Base-by-base conservation (phyloP, 2,329 filamentous ascomycete genomes). In the Trichophyton benhamiae region DNA sequence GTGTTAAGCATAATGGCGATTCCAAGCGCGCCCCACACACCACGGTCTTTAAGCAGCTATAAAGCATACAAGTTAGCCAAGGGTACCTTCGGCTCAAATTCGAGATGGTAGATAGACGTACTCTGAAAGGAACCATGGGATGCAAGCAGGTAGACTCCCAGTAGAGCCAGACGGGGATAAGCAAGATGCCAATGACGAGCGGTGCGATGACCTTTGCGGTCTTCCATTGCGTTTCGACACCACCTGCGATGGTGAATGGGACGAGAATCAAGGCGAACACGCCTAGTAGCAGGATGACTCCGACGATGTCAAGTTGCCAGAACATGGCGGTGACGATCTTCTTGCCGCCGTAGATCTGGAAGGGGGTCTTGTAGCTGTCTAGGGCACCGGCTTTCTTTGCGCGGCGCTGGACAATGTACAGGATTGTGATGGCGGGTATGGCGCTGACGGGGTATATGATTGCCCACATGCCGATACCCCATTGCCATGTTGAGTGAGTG, bases 401-500 rank as follows among this genome's bases (percentile, higher is more conserved):
- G 20, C 82, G 80, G 15, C 72, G 76, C 9, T 76, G 74, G 13
- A 83, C 79, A 44, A 82, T 67, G 58, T 73, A 70, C 0, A 87
- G 75, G 4, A 78, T 78, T 44, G 77, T 64, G 67, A 86, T 71
- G 0, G 86, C 74, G 1, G 84, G 83, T 3, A 84, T 63, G 0
- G 80, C 76, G 61, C 79, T 80, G 6, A 82, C 73, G 8, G 83
- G 80, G 66, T 82, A 85, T 58, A 85, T 82, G 64, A 86, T 80
- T 55, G 76, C 77, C 77, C 81, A 86, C 82, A 86, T 86, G 64
- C 83, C 83, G 25, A 84, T 77, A 13, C 83, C 84, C 82, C 83
- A 86, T 62, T 78, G 72, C 84, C 84, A 87, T 1, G 75, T 78
- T 0, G 80, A 81, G 1, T 68, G 69, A 0, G 61, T 66, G 20